Percentiles rank a stretch among this genome's conserved stretches.
phyloP scores from a whole-genome alignment of 208 protist species.

The Trypanosoma platydactyli region DNA sequence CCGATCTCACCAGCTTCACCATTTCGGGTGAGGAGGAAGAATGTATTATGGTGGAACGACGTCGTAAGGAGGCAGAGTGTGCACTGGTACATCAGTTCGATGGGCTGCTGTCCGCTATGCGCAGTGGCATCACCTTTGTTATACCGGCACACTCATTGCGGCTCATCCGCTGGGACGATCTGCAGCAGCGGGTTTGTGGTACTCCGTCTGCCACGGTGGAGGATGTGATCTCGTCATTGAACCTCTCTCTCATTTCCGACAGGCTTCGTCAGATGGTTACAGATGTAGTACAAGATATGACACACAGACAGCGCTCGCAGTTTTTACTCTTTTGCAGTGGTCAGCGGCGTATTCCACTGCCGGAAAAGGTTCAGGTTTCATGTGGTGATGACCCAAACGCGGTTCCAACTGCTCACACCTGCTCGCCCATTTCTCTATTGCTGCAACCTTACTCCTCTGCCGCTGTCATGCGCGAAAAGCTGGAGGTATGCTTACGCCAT shows the following conservation, averaged over 20 bases:
- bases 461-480: slow-evolving; percentile 50
- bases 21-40: slow-evolving; percentile 18
- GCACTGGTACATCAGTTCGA: slow-evolving; percentile 86
- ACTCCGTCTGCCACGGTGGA: slow-evolving; percentile 43
- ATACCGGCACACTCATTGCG: slow-evolving; percentile 50
- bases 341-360: slow-evolving; percentile 78
- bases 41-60: slow-evolving; percentile 27
- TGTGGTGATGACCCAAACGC: slow-evolving; percentile 75
- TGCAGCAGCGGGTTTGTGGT: slow-evolving; percentile 82
- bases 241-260: slow-evolving; percentile 51
- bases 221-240: slow-evolving; percentile 69
- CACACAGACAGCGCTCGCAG: slow-evolving; percentile 49
- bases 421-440: slow-evolving; percentile 82
- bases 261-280: slow-evolving; percentile 52
- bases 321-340: slow-evolving; percentile 89
- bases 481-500: slow-evolving; percentile 67
- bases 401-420: slow-evolving; percentile 87
- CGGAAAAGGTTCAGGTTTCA: slow-evolving; percentile 75
- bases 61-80: slow-evolving; percentile 50
- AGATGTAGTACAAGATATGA: slow-evolving; percentile 59
- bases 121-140: slow-evolving; percentile 65
- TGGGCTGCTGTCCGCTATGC: slow-evolving; percentile 59
- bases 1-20: not conserved
- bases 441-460: slow-evolving; percentile 73
- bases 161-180: slow-evolving; percentile 79